A percentile compares a stretch with the other conserved stretches of the same genome.
These are phyloP conservation scores for Cladosporium velox DNA, from an alignment of 2,329 filamentous ascomycete species.

Conservation along the genomic window DNA sequence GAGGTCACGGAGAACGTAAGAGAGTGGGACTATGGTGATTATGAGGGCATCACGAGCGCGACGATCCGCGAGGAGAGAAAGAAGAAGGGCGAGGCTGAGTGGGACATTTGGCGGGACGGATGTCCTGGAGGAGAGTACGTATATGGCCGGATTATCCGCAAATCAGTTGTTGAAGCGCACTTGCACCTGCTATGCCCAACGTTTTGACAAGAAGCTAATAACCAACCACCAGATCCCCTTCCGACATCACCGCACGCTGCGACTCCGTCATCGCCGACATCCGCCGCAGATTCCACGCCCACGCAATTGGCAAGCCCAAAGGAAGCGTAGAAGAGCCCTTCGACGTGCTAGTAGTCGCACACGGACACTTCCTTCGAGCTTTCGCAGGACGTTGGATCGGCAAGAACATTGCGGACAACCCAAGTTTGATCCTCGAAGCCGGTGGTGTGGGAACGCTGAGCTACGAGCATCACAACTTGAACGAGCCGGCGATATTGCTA, in stretches of 20 bases:
- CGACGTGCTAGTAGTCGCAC: slow-evolving; percentile 79
- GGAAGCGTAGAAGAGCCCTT: slow-evolving; percentile 44
- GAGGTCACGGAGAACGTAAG: slow-evolving; percentile 54
- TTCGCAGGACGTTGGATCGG: slow-evolving; percentile 86
- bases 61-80: slow-evolving; percentile 53
- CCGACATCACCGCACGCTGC: slow-evolving; percentile 70
- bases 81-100: slow-evolving; percentile 56
- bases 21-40: slow-evolving; percentile 66
- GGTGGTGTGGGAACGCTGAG: slow-evolving; percentile 55
- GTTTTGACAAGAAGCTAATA: neutral
- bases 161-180: neutral
- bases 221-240: slow-evolving; percentile 57
- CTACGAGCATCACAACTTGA: slow-evolving; percentile 52
- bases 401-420: slow-evolving; percentile 71
- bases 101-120: slow-evolving; percentile 88
- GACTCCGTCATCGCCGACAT: slow-evolving; percentile 78
- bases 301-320: slow-evolving; percentile 56
- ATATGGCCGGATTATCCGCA: neutral
- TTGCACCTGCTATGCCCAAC: neutral
- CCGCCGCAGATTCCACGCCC: slow-evolving; percentile 50
- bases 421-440: slow-evolving; percentile 76
- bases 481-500: slow-evolving; percentile 54
- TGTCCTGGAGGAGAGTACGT: slow-evolving; percentile 70
- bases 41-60: slow-evolving; percentile 58
- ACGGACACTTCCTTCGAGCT: slow-evolving; percentile 84